Evolutionary conservation across 305 asterid genomes (phyloP).

Genomic region (Fraxinus sp.): DNA sequence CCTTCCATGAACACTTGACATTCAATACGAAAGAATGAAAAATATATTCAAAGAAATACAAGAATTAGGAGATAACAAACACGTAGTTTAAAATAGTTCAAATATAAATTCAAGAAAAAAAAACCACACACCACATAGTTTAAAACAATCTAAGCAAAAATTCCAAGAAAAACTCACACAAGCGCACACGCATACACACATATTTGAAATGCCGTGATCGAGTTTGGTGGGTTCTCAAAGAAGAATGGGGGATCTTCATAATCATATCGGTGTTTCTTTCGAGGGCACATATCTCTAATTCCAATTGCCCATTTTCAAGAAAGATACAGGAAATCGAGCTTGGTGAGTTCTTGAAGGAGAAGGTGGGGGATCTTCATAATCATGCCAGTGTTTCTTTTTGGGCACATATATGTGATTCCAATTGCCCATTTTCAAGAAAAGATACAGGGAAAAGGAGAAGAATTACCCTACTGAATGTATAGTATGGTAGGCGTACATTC

Average conservation of each 20-base stretch:
- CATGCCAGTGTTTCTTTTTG: conserved; percentile 36
- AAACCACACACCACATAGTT: too few species aligned
- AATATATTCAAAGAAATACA: not conserved
- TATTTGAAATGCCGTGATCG: conserved; percentile 45
- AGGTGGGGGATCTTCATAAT: conserved; percentile 25
- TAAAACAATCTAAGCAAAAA: not conserved
- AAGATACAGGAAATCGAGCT: conserved; percentile 10
- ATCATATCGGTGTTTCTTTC: conserved; percentile 38
- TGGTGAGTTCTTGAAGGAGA: conserved; percentile 23
- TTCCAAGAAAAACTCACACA: not conserved
- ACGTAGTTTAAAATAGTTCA: not conserved
- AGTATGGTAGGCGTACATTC: not conserved
- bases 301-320: conserved; percentile 55
- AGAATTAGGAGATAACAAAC: not conserved
- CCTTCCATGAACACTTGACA: not conserved
- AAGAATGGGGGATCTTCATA: conserved; percentile 52
- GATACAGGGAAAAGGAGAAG: not conserved
- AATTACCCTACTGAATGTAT: not conserved
- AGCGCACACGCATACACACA: not conserved
- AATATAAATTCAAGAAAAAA: not conserved
- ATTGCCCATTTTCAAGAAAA: conserved; percentile 43
- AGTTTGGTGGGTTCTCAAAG: conserved; percentile 32
- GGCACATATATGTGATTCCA: conserved; percentile 62
- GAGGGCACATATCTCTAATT: conserved; percentile 46
- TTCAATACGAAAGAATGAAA: not conserved